Base-by-base conservation (phyloP, 371 early-diverging fungal species). In the Smittium mucronatum region DNA sequence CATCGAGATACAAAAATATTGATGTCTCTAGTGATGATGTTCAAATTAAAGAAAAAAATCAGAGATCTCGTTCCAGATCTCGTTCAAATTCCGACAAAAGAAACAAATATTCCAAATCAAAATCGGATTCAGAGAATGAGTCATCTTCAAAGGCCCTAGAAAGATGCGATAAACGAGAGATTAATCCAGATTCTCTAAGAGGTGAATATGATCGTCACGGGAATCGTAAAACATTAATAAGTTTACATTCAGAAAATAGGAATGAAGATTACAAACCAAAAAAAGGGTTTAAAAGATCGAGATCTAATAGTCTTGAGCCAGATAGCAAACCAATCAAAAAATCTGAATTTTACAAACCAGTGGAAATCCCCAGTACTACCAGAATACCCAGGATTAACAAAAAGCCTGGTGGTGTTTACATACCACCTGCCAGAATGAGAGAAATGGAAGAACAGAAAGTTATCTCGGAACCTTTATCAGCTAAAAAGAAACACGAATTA, bases 401-500 rank as follows among this genome's bases (percentile, higher is more conserved):
- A 16, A 61, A 5, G 5, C 15, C 15, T 16, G 63, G 63, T 16
- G 67, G 67, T 11, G 25, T 36, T 11, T 67, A 67, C n/a, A 67
- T 67, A 15, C 67, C 67, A 36, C 67, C 67, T 30, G 67, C 67
- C 5, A 67, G 34, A 34, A 11, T 67, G 29, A 5, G 67, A 29
- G 63, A 57, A 35, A 29, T 67, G 5, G 57, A 67, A 35, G 63
- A 5, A 11, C 67, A 67, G n/a, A 28, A 67, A 11, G 35, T 16
- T 28, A n/a, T 25, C 29, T 67, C 29, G 57, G 36, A 36, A 8
- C 11, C 11, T 16, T 16, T 16, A 5, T 29, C 36, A 57, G n/a
- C 15, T 11, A 16, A 30, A 26, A 33, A 61, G 26, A 33, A 26
- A 11, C 5, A 61, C 5, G 63, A 61, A 26, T 16, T 33, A 15